Evolutionary conservation across 2,329 filamentous ascomycete species (phyloP), one percentile per base, ranked within the genome.

Genomic region (Coleophoma eucalyptorum): DNA sequence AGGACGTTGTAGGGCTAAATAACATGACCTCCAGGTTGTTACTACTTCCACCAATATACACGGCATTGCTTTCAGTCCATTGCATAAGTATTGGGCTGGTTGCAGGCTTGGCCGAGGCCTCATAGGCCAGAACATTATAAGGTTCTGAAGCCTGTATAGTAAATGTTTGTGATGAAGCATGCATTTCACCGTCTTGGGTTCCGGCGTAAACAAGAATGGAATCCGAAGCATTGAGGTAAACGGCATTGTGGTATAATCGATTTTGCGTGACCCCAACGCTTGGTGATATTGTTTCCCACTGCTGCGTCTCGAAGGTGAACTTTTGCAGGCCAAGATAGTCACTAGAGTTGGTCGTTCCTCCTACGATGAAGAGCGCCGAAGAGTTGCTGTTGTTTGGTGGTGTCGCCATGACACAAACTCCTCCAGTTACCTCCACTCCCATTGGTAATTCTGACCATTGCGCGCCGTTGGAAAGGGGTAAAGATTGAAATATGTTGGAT

Each of bases 171-270:
- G 85, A 81, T 1, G 89, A 91, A 1, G 80, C 72, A 6, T 72
- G 69, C 8, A 71, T 67, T 33, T 71, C 72, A 21, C 81, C 81
- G 58, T 84, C 80, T 60, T 85, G 82, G 15, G 78, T 83, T 43
- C 93, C 93, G 32, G 86, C 89, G 65, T 92, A 97, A 21, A 96
- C 77, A 20, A 97, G 70, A 49, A 97, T 88, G 4, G 82, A 79
- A 50, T 89, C 78, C 15, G 83, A 80, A 19, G 78, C 77, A 55
- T 83, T 78, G 49, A 97, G 74, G 65, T 91, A 97, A 16, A 81
- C 78, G 12, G 87, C 87, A 57, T 82, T 85, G 67, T 97, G 93
- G 59, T 86, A 81, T 52, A 83, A 74, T 51, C 90, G 83, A 62
- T 90, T 82, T 63, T 87, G 59, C 2, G 64, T 64, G 13, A 67